phyloP scores from a whole-genome alignment of 108 stramenopile species.

The Skeletonema tropicum region DNA sequence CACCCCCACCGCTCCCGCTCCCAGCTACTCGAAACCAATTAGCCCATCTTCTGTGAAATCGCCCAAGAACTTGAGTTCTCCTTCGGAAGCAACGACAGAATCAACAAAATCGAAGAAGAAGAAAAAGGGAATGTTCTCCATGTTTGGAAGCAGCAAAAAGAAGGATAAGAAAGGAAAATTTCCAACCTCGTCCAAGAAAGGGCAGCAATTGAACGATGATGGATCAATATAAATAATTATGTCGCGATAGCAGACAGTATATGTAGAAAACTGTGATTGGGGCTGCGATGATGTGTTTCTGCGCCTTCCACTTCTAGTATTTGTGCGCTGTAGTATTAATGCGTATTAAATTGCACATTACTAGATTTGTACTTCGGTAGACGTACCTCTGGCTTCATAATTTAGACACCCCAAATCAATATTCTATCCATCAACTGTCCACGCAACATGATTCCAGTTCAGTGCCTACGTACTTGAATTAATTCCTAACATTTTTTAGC shows the following conservation, averaged over 20 bases:
- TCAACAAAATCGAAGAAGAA: conserved; percentile 61
- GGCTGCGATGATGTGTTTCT: not conserved
- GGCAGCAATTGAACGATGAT: conserved; percentile 32
- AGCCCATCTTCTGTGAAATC: conserved; percentile 8
- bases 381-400: too few relatives aligned
- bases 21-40: conserved; percentile 20
- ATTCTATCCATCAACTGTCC: too few relatives aligned
- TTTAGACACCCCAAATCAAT: too few relatives aligned
- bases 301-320: not conserved
- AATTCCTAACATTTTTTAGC: not conserved
- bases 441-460: too few relatives aligned
- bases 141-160: conserved; percentile 73
- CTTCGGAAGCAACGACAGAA: conserved; percentile 29
- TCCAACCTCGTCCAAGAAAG: conserved; percentile 34
- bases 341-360: not conserved
- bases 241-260: not conserved
- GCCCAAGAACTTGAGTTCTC: conserved; percentile 29
- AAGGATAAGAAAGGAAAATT: conserved; percentile 51
- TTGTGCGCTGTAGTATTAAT: not conserved
- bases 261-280: not conserved
- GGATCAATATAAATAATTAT: conserved; percentile 34
- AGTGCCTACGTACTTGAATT: not conserved
- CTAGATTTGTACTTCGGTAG: not conserved
- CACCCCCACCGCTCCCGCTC: conserved; percentile 35
- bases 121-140: conserved; percentile 84